A percentile compares a stretch with the other conserved stretches of the same genome.
phyloP scores from a whole-genome alignment of 2,329 filamentous ascomycete species.

The Ophiostoma pallidulum region DNA sequence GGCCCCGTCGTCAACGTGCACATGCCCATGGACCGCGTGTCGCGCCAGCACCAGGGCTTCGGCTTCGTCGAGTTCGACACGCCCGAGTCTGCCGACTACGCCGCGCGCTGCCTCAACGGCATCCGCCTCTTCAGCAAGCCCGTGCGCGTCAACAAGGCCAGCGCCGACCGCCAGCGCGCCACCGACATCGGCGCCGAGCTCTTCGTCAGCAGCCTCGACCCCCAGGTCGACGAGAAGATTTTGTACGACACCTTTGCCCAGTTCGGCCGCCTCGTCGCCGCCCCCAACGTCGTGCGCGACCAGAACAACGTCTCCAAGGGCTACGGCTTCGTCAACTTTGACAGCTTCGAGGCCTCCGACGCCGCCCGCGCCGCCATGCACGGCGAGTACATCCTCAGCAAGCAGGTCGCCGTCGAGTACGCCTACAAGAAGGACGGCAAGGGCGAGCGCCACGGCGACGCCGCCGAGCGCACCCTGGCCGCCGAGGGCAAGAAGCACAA shows the following conservation, averaged over 20 bases:
- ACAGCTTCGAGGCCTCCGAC: conserved; percentile 88
- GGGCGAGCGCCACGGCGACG: conserved; percentile 89
- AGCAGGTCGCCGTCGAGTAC: conserved; percentile 93
- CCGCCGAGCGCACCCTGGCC: conserved; percentile 84
- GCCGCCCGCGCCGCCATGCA: conserved; percentile 88
- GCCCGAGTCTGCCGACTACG: conserved; percentile 93
- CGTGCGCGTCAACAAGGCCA: conserved; percentile 88
- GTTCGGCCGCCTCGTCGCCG: conserved; percentile 74
- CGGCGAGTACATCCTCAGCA: conserved; percentile 93
- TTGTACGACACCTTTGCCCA: conserved; percentile 90
- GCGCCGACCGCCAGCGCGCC: conserved; percentile 86
- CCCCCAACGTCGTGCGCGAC: conserved; percentile 88
- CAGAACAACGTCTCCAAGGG: conserved; percentile 84
- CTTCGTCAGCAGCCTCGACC: conserved; percentile 91
- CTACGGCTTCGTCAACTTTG: conserved; percentile 91
- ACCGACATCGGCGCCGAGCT: conserved; percentile 93
- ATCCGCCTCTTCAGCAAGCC: conserved; percentile 89
- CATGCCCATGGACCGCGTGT: conserved; percentile 95
- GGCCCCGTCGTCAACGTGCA: conserved; percentile 97
- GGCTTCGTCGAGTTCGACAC: conserved; percentile 98
- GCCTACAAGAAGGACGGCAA: conserved; percentile 99
- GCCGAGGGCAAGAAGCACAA: conserved; percentile 91
- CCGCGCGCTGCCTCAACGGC: conserved; percentile 92
- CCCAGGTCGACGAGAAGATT: conserved; percentile 90
- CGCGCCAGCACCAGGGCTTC: conserved; percentile 93